These are phyloP conservation scores for Entomortierella lignicola DNA, from an alignment of 192 early-diverging fungal species.

Conservation along the genomic window DNA sequence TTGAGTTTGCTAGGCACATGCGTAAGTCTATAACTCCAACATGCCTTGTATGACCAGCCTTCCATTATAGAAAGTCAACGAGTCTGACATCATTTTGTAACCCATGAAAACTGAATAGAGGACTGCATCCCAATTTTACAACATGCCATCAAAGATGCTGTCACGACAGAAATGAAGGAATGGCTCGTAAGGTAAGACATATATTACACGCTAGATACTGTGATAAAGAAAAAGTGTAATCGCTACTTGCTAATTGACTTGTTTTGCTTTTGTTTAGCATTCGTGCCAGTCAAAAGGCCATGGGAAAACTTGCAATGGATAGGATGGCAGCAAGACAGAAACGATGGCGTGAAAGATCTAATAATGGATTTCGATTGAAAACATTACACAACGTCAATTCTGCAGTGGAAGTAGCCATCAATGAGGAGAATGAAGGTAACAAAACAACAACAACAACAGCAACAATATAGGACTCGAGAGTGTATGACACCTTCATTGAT, in stretches of 20 bases:
- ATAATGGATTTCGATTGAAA: constrained; percentile 57
- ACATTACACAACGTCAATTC: constrained; percentile 75
- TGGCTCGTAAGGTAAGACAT: constrained; percentile 86
- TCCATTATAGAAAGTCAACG: too few species aligned
- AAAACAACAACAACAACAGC: too few species aligned
- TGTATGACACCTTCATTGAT: too few species aligned
- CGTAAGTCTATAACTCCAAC: too few species aligned
- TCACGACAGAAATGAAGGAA: constrained; percentile 88
- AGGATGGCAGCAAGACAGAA: constrained; percentile 79
- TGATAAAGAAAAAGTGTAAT: too few species aligned
- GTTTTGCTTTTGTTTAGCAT: constrained; percentile 60
- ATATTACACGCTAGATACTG: too few species aligned
- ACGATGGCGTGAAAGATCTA: constrained; percentile 61
- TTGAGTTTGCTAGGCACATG: constrained; percentile 87
- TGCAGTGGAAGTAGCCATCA: constrained; percentile 82
- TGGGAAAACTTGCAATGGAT: constrained; percentile 88
- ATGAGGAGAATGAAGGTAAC: constrained; percentile 83
- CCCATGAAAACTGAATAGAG: constrained; percentile 57
- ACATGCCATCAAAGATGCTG: constrained; percentile 85
- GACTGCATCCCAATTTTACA: constrained; percentile 91
- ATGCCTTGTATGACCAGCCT: too few species aligned
- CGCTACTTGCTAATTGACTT: constrained; percentile 3
- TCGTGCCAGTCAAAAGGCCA: constrained; percentile 81
- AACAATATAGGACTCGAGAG: too few species aligned
- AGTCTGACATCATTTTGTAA: too few species aligned